phyloP scores from a whole-genome alignment of 2,329 filamentous ascomycete genomes.

The Colletotrichum lindemuthianum region DNA sequence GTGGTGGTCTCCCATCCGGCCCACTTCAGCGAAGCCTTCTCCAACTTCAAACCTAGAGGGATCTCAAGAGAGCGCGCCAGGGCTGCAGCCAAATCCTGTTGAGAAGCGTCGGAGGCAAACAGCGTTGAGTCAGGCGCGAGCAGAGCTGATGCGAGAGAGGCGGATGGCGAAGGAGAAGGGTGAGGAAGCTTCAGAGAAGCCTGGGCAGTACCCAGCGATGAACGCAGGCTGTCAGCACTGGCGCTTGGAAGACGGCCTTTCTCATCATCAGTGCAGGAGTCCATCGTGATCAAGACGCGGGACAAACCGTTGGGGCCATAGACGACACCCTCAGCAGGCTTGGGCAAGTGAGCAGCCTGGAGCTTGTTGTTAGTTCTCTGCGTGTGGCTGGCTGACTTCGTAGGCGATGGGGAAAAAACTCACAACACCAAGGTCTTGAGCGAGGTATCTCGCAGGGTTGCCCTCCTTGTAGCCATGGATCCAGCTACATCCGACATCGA shows the following conservation, averaged over 20 bases:
- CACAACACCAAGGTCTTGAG: conserved; percentile 31
- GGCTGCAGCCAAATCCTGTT: conserved; percentile 21
- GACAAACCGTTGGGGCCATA: conserved; percentile 28
- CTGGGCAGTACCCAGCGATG: conserved; percentile 25
- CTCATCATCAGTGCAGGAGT: not conserved
- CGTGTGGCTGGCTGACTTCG: not conserved
- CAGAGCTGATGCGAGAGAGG: conserved; percentile 29
- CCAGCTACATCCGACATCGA: conserved; percentile 34
- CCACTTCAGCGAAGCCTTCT: conserved; percentile 33
- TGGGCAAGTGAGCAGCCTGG: conserved; percentile 27
- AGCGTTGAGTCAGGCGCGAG: conserved; percentile 15
- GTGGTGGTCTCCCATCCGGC: conserved; percentile 27
- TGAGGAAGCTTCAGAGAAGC: conserved; percentile 29
- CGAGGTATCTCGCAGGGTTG: conserved; percentile 31
- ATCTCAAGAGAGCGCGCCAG: conserved; percentile 34
- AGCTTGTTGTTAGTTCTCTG: conserved; percentile 11
- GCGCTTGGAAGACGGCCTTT: conserved; percentile 28
- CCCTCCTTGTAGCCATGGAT: conserved; percentile 32
- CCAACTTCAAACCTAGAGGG: conserved; percentile 30
- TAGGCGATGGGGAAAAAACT: not conserved
- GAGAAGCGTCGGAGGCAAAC: conserved; percentile 6
- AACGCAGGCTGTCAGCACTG: conserved; percentile 19
- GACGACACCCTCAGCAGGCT: conserved; percentile 28
- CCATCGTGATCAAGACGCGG: too few relatives aligned
- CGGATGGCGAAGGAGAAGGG: conserved; percentile 19